These are phyloP conservation scores for Cryphonectria naterciae DNA, from an alignment of 2,329 filamentous ascomycete genomes.

Conservation along the genomic window DNA sequence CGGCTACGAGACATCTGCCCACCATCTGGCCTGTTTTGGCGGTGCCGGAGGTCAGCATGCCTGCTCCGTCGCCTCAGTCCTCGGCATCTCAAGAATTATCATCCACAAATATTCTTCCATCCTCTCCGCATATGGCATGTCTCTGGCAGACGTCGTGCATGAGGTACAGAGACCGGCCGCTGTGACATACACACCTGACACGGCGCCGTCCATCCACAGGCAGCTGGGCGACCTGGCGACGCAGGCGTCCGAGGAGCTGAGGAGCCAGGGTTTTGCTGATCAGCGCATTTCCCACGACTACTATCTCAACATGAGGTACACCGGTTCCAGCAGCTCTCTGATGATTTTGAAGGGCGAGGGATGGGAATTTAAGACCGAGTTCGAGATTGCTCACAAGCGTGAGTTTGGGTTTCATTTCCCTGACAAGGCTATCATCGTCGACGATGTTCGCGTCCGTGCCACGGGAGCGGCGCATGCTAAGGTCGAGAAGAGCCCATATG, in stretches of 20 bases:
- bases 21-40: constrained; percentile 28
- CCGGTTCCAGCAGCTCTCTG: constrained; percentile 47
- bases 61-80: constrained; percentile 44
- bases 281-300: constrained; percentile 48
- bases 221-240: constrained; percentile 32
- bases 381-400: constrained; percentile 42
- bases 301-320: constrained; percentile 51
- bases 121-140: constrained; percentile 50
- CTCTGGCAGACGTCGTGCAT: constrained; percentile 42
- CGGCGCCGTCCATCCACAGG: constrained; percentile 29
- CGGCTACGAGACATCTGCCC: constrained; percentile 47
- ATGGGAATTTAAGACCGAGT: constrained; percentile 41
- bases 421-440: constrained; percentile 44
- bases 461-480: constrained; percentile 30
- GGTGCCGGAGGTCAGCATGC: constrained; percentile 72
- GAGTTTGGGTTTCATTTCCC: constrained; percentile 47
- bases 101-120: constrained; percentile 48
- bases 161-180: constrained; percentile 41
- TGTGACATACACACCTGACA: constrained; percentile 29
- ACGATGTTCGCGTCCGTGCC: constrained; percentile 48
- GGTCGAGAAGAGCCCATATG: constrained; percentile 20
- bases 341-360: constrained; percentile 41
- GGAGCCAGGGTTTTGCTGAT: constrained; percentile 46
- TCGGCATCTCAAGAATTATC: constrained; percentile 46
- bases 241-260: constrained; percentile 42